phyloP scores from a whole-genome alignment of 1,139 yeast genomes.

The Debaryomycetaceae sp. region DNA sequence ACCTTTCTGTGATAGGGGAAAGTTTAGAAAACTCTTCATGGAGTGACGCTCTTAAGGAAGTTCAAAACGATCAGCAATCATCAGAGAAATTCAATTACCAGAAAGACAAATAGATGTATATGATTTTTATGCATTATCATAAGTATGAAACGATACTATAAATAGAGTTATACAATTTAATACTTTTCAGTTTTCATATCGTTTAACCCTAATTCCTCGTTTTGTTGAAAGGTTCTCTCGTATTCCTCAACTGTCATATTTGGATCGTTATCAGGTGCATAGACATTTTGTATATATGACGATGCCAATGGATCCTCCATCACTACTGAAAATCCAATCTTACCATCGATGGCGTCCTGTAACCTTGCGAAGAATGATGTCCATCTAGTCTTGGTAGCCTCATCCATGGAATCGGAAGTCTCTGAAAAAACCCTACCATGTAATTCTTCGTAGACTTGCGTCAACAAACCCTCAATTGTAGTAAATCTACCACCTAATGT shows the following conservation, averaged over 20 bases:
- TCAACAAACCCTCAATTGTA: conserved; percentile 87
- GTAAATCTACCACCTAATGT: conserved; percentile 98
- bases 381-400: conserved; percentile 76
- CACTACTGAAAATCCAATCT: conserved; percentile 73
- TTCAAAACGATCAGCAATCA: conserved; percentile 6
- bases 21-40: conserved; percentile 25
- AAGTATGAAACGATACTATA: too few relatives aligned
- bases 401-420: conserved; percentile 90
- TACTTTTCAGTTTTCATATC: conserved; percentile 58
- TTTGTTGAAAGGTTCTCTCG: conserved; percentile 82
- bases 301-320: conserved; percentile 96
- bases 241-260: conserved; percentile 88
- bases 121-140: too few relatives aligned
- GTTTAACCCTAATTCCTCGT: conserved; percentile 86
- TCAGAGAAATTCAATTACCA: too few relatives aligned
- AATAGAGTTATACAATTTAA: background rate
- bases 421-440: conserved; percentile 80
- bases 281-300: conserved; percentile 93
- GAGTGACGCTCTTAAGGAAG: conserved; percentile 23
- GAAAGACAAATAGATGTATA: too few relatives aligned
- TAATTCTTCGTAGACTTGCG: conserved; percentile 87
- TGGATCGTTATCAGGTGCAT: conserved; percentile 98
- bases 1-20: conserved; percentile 22
- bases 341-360: conserved; percentile 81
- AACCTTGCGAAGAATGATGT: conserved; percentile 67